Evolutionary conservation across 495 filamentous ascomycete genomes (phyloP).

Genomic region (Aspergillus diversus): DNA sequence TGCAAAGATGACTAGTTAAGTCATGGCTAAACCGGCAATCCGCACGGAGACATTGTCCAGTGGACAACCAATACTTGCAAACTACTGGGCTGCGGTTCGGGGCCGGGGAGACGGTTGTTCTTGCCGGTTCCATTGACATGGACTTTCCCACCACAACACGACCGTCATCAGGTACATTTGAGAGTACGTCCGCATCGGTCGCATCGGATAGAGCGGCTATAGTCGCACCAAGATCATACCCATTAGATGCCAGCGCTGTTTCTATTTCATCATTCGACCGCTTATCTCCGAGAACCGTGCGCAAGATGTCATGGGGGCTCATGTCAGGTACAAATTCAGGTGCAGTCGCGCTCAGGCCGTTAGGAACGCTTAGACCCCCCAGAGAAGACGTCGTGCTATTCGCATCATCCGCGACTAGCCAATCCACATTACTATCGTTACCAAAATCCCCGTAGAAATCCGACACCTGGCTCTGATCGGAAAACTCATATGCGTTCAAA

Average conservation of each 20-base stretch:
- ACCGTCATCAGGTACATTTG: slow-evolving; percentile 41
- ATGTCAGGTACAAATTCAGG: slow-evolving; percentile 88
- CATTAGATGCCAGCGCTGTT: slow-evolving; percentile 80
- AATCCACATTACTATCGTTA: slow-evolving; percentile 87
- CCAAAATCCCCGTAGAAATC: slow-evolving; percentile 92
- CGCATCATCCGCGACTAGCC: slow-evolving; percentile 91
- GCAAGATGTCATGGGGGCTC: slow-evolving; percentile 97
- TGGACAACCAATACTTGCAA: slow-evolving; percentile 94
- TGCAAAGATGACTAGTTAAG: slow-evolving; percentile 94
- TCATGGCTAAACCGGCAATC: slow-evolving; percentile 99
- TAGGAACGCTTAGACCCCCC: slow-evolving; percentile 60
- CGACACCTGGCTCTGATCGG: slow-evolving; percentile 70
- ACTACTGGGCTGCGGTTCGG: slow-evolving; percentile 79
- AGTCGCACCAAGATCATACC: slow-evolving; percentile 90
- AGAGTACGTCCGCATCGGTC: slow-evolving; percentile 36
- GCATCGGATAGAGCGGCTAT: slow-evolving; percentile 81
- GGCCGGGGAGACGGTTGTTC: slow-evolving; percentile 72
- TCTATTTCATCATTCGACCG: slow-evolving; percentile 94
- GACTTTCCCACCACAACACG: slow-evolving; percentile 87
- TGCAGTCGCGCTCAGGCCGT: slow-evolving; percentile 73
- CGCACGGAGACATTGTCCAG: slow-evolving; percentile 87
- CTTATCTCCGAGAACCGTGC: slow-evolving; percentile 88
- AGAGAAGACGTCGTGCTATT: slow-evolving; percentile 75
- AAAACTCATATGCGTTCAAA: slow-evolving; percentile 92
- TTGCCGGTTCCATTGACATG: slow-evolving; percentile 70